Percentiles rank a stretch among this genome's conserved stretches.
Conservation (phyloP, 2,329 filamentous ascomycete genomes). For the Cytospora leucostoma region DNA sequence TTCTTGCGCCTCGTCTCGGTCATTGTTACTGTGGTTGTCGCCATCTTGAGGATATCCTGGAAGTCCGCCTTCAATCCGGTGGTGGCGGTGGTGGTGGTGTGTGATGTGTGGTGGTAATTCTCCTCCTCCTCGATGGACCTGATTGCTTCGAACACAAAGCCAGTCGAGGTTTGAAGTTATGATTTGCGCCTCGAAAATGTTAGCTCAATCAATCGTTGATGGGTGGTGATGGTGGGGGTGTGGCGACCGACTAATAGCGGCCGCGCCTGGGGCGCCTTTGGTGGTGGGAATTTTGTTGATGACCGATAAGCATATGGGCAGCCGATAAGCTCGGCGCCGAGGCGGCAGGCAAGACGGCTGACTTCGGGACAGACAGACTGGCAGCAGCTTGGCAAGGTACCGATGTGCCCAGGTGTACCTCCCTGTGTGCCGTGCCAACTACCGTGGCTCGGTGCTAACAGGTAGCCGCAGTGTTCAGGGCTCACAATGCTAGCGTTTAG, state of each 20-base stretch:
- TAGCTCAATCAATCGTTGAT: neutral
- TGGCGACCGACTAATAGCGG: neutral
- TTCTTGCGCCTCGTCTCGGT: constrained; percentile 72
- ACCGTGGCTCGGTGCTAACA: too few relatives aligned
- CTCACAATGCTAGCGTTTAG: too few relatives aligned
- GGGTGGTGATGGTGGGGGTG: neutral
- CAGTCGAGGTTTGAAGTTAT: neutral
- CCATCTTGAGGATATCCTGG: constrained; percentile 31
- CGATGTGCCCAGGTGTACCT: too few relatives aligned
- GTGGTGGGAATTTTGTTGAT: constrained; percentile 23
- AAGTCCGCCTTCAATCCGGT: neutral
- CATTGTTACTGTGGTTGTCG: constrained; percentile 46
- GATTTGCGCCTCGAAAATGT: neutral
- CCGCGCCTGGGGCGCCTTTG: neutral
- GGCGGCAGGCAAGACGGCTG: constrained; percentile 3
- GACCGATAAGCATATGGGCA: neutral
- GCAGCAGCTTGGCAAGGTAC: too few relatives aligned
- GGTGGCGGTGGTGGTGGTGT: neutral
- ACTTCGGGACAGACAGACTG: neutral
- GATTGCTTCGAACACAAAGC: too few relatives aligned
- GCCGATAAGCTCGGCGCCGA: neutral
- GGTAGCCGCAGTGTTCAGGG: too few relatives aligned
- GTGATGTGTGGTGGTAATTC: neutral
- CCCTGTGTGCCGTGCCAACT: too few relatives aligned
- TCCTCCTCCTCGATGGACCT: neutral